Base-by-base conservation (phyloP, 2,329 filamentous ascomycete genomes). In the Colletotrichum falcatum region DNA sequence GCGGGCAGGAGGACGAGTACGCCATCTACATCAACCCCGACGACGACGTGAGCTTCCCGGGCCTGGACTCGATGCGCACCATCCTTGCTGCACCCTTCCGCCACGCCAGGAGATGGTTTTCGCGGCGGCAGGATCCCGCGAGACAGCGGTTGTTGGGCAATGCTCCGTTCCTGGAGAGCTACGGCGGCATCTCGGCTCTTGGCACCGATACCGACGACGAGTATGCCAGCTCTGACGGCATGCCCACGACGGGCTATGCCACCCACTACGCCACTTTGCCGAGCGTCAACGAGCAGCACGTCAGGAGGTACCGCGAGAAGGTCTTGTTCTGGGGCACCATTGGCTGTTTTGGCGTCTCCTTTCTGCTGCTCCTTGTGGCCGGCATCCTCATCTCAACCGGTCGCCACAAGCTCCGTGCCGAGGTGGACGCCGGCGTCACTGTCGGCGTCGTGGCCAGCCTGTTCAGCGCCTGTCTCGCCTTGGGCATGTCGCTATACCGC, bases 11-110 rank as follows among this genome's bases (percentile, higher is more conserved):
- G 18, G 86, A 89, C 53, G 86, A 88, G 44, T 96, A 94, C 78
- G 86, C 89, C 54, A 90, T 96, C 74, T 94, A 93, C 75, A 84
- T 95, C 70, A 87, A 95, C 76, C 92, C 93, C 0, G 87, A 93
- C 74, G 88, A 88, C 1, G 83, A 86, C 12, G 76, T 81, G 23
- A 82, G 82, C 42, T 92, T 93, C 65, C 89, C 91, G 0, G 91
- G 92, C 18, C 81, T 93, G 44, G 85, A 86, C 33, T 87, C 88
- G 46, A 80, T 94, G 33, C 84, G 88, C 69, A 82, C 80, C 46
- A 81, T 90, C 33, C 79, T 89, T 53, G 78, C 80, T 4, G 77
- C 79, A 14, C 87, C 88, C 5, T 80, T 88, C 46, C 83, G 82
- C 66, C 89, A 83, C 73, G 84, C 86, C 9, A 86, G 81, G 69